Conservation (phyloP, 257 asterid genomes). For the Lycium barbarum region DNA sequence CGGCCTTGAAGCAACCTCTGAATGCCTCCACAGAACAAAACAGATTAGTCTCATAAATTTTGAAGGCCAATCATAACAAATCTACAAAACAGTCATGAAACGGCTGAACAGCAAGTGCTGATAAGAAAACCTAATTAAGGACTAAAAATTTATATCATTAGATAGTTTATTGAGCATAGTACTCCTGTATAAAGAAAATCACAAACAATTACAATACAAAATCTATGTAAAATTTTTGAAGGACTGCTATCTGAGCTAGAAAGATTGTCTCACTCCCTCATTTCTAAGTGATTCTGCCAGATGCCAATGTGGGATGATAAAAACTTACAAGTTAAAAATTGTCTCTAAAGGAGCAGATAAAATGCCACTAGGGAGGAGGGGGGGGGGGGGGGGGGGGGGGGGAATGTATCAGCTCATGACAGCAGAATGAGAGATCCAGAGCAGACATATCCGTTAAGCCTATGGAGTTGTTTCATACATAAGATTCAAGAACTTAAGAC, state of each 20-base stretch:
- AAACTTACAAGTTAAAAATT: background rate
- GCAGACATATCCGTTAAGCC: slow-evolving; percentile 1
- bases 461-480: background rate
- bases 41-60: background rate
- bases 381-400: background rate
- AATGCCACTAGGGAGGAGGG: background rate
- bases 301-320: background rate
- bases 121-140: background rate
- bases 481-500: slow-evolving; percentile 3
- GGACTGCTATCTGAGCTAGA: background rate
- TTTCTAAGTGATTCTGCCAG: slow-evolving; percentile 7
- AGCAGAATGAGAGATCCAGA: background rate
- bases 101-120: background rate
- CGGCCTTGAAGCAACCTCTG: background rate
- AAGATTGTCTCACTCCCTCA: background rate
- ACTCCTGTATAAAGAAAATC: background rate
- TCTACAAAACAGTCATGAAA: background rate
- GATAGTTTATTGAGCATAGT: background rate
- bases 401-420: background rate
- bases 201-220: background rate
- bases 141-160: background rate
- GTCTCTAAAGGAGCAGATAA: slow-evolving; percentile 8
- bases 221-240: background rate
- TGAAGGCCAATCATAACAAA: background rate
- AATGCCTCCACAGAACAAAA: background rate